Evolutionary conservation across 1,284 basidiomycete genomes (phyloP), one percentile per base, ranked within the genome.

Genomic region (Vanrija sp.): DNA sequence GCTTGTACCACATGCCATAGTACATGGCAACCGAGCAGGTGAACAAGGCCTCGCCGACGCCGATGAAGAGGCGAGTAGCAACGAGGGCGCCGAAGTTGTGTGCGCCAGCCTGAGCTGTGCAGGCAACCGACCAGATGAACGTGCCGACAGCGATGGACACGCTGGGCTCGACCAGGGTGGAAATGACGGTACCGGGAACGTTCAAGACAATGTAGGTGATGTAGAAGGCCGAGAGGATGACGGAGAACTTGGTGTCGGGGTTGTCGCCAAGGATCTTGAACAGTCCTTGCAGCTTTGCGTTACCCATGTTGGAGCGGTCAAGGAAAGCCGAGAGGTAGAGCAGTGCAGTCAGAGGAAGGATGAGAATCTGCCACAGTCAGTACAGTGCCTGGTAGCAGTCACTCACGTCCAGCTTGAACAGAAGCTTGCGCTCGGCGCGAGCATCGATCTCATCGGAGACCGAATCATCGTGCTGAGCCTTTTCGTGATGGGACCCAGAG

Each of bases 141-240:
- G 70, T 18, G 64, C 60, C 3, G 51, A 58, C 18, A 57, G 61
- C 4, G 51, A 66, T 54, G 1, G 56, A 23, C 55, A 46, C 68
- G 12, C 38, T 38, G 19, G 40, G 51, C 42, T 16, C 38, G 29
- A 21, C 53, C 21, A 26, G 25, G 21, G 60, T 74, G 40, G 69
- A 61, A 29, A 68, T 56, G 12, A 73, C 63, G 3, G 72, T 74
- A 7, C 71, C 73, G 12, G 71, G 70, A 15, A 72, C 34, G 34
- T 34, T 34, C 34, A 47, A 18, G 46, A 34, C 44, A 26, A 71
- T 67, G 58, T 71, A 72, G 21, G 67, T 63, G 53, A 65, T 57
- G 50, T 64, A 71, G 64, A 73, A 70, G 42, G 57, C 60, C 6
- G 62, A 45, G 2, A 72, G 51, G 3, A 62, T 67, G 46, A 75